A percentile compares a stretch with the other conserved stretches of the same genome.
Evolutionary conservation across 2,329 filamentous ascomycete species (phyloP).

Genomic region (Cryphonectria naterciae): DNA sequence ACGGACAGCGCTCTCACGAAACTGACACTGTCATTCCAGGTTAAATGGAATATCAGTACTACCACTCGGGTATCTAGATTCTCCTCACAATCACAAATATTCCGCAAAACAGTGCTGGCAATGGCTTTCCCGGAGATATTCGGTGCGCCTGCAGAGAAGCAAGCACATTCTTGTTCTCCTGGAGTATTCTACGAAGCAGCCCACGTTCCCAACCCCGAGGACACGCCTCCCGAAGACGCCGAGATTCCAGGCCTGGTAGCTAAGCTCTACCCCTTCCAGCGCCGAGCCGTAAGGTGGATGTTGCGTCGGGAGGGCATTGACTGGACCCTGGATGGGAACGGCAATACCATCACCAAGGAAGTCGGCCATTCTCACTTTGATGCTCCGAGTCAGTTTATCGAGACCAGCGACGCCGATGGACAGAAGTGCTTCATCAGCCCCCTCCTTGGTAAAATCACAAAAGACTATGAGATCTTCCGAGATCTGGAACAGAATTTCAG

Average conservation of each 20-base stretch:
- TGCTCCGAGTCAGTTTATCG: slow-evolving; percentile 49
- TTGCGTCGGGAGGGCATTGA: slow-evolving; percentile 66
- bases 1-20: not conserved
- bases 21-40: slow-evolving; percentile 30
- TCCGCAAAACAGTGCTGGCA: slow-evolving; percentile 31
- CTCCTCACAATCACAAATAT: slow-evolving; percentile 12
- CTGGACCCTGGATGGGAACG: slow-evolving; percentile 42
- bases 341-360: slow-evolving; percentile 34
- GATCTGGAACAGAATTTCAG: slow-evolving; percentile 46
- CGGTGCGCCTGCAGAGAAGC: not conserved
- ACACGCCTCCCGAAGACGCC: slow-evolving; percentile 44
- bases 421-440: slow-evolving; percentile 52
- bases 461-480: slow-evolving; percentile 51
- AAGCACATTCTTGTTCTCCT: slow-evolving; percentile 43
- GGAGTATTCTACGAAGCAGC: slow-evolving; percentile 72
- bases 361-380: slow-evolving; percentile 29
- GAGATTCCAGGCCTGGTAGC: slow-evolving; percentile 50
- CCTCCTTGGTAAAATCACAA: slow-evolving; percentile 62
- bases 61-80: not conserved
- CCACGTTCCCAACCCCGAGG: slow-evolving; percentile 58
- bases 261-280: slow-evolving; percentile 72
- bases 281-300: slow-evolving; percentile 71
- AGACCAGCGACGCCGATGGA: slow-evolving; percentile 50
- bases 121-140: slow-evolving; percentile 30
- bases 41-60: slow-evolving; percentile 38